Conservation (phyloP, 495 filamentous ascomycete species). For the Coniosporium apollinis region DNA sequence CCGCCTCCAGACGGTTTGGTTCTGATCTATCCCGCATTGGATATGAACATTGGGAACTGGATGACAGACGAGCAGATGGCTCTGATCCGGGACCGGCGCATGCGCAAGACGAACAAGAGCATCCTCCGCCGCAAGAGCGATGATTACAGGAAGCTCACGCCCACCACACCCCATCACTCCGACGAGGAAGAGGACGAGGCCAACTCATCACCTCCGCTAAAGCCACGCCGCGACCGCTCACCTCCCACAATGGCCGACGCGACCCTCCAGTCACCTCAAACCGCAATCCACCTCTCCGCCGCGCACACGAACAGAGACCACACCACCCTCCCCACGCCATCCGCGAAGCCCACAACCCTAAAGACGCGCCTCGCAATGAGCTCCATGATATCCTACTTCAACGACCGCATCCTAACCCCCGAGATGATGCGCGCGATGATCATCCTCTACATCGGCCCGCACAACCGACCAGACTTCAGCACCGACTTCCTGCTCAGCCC, state of each 20-base stretch:
- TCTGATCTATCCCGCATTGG: constrained; percentile 69
- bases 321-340: constrained; percentile 12
- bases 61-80: constrained; percentile 98
- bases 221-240: too few species aligned
- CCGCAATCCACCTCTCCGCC: constrained; percentile 13
- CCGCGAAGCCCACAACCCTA: constrained; percentile 45
- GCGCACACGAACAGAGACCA: constrained; percentile 13
- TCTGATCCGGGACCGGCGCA: constrained; percentile 68
- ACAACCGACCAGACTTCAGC: constrained; percentile 80
- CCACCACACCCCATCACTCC: constrained; percentile 23
- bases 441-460: constrained; percentile 88
- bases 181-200: constrained; percentile 22
- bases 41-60: constrained; percentile 97
- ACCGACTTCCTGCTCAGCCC: constrained; percentile 84
- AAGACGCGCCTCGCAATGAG: constrained; percentile 79
- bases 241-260: background rate
- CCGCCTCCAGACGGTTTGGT: constrained; percentile 69
- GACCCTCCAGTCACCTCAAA: background rate
- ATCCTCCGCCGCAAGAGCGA: constrained; percentile 65
- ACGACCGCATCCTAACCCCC: constrained; percentile 83
- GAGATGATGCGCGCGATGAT: constrained; percentile 99
- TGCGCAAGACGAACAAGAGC: constrained; percentile 56
- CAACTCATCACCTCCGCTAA: constrained; percentile 37
- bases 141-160: constrained; percentile 44
- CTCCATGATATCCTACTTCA: constrained; percentile 94